A percentile compares a stretch with the other conserved stretches of the same genome.
phyloP scores from a whole-genome alignment of 805 yeast genomes.

The Candida krabiensis region DNA sequence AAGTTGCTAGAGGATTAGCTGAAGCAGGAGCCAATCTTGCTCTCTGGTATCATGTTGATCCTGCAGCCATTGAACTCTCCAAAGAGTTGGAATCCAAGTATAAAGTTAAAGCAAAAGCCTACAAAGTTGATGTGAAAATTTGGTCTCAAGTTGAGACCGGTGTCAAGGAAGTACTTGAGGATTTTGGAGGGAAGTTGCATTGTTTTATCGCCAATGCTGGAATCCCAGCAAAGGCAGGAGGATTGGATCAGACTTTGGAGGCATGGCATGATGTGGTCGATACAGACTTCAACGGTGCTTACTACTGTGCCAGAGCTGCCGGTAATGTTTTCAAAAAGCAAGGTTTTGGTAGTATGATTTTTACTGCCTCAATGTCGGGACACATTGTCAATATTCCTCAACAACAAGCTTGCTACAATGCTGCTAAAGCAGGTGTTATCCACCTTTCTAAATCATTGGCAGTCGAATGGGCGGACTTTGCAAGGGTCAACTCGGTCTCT shows the following conservation, averaged over 20 bases:
- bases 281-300: conserved; percentile 48
- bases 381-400: conserved; percentile 51
- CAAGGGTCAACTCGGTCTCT: conserved; percentile 47
- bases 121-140: conserved; percentile 34
- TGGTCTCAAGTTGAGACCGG: conserved; percentile 31
- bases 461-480: conserved; percentile 46
- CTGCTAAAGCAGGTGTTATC: conserved; percentile 46
- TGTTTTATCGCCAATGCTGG: conserved; percentile 46
- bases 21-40: conserved; percentile 46
- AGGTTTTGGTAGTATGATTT: conserved; percentile 45
- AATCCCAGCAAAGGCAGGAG: conserved; percentile 34
- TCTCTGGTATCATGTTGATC: conserved; percentile 35
- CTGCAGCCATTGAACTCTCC: conserved; percentile 9
- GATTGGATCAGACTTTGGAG: conserved; percentile 28
- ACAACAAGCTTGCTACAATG: conserved; percentile 46
- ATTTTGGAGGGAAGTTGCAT: conserved; percentile 39
- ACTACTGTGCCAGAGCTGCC: conserved; percentile 47
- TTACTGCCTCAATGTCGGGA: conserved; percentile 53
- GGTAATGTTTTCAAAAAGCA: conserved; percentile 45
- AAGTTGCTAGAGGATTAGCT: conserved; percentile 51
- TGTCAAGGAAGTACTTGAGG: conserved; percentile 27
- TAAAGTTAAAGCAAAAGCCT: conserved; percentile 21
- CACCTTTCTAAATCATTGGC: conserved; percentile 45
- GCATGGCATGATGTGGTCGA: conserved; percentile 40
- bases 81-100: conserved; percentile 26